Evolutionary conservation across 441 rosid genomes (phyloP).

Genomic region (Isatis lusitanica): DNA sequence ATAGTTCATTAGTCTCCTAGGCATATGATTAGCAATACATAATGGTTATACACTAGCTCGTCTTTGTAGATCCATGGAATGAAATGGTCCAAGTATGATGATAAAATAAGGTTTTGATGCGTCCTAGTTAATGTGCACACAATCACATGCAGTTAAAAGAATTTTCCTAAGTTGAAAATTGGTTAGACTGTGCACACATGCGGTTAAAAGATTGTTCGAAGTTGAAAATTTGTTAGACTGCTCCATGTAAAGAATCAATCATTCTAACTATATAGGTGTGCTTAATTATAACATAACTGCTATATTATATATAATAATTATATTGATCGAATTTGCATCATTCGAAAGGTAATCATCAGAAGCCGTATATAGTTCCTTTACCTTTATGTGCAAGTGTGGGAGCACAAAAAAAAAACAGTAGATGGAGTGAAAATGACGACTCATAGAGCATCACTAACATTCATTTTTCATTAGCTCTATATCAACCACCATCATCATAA

Average conservation of each 20-base stretch:
- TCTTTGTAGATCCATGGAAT: neutral
- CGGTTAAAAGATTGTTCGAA: neutral
- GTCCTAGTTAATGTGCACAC: neutral
- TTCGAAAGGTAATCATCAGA: neutral
- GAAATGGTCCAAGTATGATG: slow-evolving; percentile 8
- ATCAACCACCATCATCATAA: neutral
- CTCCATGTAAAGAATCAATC: neutral
- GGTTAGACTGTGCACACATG: neutral
- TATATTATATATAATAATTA: neutral
- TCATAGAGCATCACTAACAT: slow-evolving; percentile 8
- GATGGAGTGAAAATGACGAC: slow-evolving; percentile 28
- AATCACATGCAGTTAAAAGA: neutral
- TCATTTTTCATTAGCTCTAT: slow-evolving; percentile 13
- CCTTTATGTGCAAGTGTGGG: neutral
- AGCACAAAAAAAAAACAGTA: neutral
- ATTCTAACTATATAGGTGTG: neutral
- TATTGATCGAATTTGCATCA: neutral
- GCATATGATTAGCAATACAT: slow-evolving; percentile 7
- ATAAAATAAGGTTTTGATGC: slow-evolving; percentile 7
- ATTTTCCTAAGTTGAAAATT: neutral
- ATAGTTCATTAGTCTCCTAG: slow-evolving; percentile 1
- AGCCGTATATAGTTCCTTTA: neutral
- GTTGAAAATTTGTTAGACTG: neutral
- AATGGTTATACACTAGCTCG: neutral
- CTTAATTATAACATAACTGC: neutral